These are phyloP conservation scores for Dothistroma pini DNA, from an alignment of 2,329 filamentous ascomycete species.

Conservation along the genomic window DNA sequence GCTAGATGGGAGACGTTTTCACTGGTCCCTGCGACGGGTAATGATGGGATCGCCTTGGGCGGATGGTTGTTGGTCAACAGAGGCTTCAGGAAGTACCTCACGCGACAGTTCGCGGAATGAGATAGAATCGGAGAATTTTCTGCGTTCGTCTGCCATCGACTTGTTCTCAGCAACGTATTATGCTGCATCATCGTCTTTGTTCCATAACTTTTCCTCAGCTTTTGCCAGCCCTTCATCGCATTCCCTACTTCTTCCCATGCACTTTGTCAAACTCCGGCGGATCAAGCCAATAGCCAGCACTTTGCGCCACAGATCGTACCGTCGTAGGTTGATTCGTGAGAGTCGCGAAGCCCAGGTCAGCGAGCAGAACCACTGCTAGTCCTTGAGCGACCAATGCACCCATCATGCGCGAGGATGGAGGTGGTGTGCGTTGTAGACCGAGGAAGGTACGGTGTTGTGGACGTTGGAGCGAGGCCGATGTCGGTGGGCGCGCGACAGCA, in stretches of 20 bases:
- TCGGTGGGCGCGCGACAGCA: not conserved
- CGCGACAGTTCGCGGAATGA: slow-evolving; percentile 35
- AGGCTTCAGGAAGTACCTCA: slow-evolving; percentile 35
- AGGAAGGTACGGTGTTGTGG: slow-evolving; percentile 30
- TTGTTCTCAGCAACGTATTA: too few species aligned
- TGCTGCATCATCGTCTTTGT: not conserved
- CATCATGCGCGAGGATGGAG: slow-evolving; percentile 30
- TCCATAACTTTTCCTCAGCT: too few species aligned
- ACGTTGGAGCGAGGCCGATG: not conserved
- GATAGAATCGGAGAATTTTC: not conserved
- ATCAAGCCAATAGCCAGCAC: slow-evolving; percentile 29
- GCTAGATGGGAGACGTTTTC: slow-evolving; percentile 37
- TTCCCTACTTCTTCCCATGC: slow-evolving; percentile 15
- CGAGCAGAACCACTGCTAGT: slow-evolving; percentile 32
- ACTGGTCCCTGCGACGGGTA: slow-evolving; percentile 20
- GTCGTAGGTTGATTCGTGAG: slow-evolving; percentile 24
- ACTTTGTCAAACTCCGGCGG: slow-evolving; percentile 20
- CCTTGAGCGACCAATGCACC: slow-evolving; percentile 35
- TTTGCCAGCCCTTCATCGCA: not conserved
- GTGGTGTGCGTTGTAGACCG: slow-evolving; percentile 30
- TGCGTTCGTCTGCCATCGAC: too few species aligned
- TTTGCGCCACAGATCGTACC: slow-evolving; percentile 26
- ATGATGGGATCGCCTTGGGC: slow-evolving; percentile 11
- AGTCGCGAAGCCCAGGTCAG: slow-evolving; percentile 28
- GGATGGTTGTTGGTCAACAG: slow-evolving; percentile 29